Evolutionary conservation across 73 alveolate species (phyloP).

Genomic region (Paraurostyla sp.): DNA sequence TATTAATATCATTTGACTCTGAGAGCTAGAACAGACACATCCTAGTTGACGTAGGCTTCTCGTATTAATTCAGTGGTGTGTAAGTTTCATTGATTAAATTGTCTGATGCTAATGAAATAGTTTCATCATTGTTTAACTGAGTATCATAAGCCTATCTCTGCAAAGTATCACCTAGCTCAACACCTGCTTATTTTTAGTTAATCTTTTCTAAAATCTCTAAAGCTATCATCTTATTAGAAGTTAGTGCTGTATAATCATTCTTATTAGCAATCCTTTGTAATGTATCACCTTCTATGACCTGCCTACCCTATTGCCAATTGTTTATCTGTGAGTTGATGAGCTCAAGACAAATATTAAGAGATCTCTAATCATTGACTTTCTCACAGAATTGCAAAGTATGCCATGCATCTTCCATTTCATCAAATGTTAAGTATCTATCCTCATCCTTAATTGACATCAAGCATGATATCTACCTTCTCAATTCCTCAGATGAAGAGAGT

Average conservation of each 20-base stretch:
- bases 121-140: neutral
- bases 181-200: neutral
- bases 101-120: neutral
- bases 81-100: neutral
- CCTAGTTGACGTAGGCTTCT: conserved; percentile 57
- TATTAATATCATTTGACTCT: conserved; percentile 68
- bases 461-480: conserved; percentile 70
- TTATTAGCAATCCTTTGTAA: neutral
- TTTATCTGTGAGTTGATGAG: neutral
- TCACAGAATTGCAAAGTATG: conserved; percentile 20
- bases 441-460: conserved; percentile 41
- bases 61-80: neutral
- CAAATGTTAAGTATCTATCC: conserved; percentile 39
- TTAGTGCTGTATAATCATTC: conserved; percentile 31
- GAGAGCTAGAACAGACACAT: conserved; percentile 60
- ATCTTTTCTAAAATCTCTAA: conserved; percentile 24
- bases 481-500: conserved; percentile 52
- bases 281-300: neutral
- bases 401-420: conserved; percentile 68
- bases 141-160: neutral
- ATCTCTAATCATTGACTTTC: conserved; percentile 14
- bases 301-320: neutral
- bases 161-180: neutral
- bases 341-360: conserved; percentile 8
- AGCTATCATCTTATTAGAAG: conserved; percentile 39